Evolutionary conservation across 1,284 basidiomycete genomes (phyloP).

Genomic region (Moesziomyces antarcticus): DNA sequence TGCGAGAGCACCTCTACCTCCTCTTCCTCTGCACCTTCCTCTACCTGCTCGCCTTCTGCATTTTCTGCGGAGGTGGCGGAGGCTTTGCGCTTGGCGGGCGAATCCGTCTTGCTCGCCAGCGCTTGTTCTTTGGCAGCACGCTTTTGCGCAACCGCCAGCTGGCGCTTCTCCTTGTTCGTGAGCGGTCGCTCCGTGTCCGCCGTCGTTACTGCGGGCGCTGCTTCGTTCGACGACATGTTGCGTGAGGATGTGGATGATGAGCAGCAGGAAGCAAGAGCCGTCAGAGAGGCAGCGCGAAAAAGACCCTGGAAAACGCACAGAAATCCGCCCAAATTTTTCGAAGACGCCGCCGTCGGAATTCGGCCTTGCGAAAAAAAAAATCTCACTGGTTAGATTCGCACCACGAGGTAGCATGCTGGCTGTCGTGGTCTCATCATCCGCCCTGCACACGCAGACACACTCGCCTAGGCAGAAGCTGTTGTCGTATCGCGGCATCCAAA

Average conservation of each 20-base stretch:
- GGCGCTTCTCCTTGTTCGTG: slow-evolving; percentile 61
- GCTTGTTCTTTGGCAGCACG: slow-evolving; percentile 39
- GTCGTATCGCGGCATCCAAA: too few species aligned
- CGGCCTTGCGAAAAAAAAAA: not conserved
- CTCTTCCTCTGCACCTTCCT: slow-evolving; percentile 73
- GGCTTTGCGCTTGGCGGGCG: not conserved
- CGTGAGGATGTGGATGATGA: not conserved
- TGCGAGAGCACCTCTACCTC: slow-evolving; percentile 56
- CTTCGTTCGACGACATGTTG: slow-evolving; percentile 14
- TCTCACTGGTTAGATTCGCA: too few species aligned
- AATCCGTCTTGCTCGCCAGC: slow-evolving; percentile 9
- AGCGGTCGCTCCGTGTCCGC: slow-evolving; percentile 19
- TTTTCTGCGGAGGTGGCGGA: slow-evolving; percentile 76
- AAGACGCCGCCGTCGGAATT: not conserved
- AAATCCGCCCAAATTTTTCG: slow-evolving; percentile 16
- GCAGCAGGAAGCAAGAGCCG: not conserved
- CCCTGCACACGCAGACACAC: too few species aligned
- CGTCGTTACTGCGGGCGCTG: not conserved
- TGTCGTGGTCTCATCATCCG: too few species aligned
- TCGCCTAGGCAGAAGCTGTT: too few species aligned
- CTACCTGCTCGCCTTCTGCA: slow-evolving; percentile 69
- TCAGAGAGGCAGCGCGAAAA: not conserved
- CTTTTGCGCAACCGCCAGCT: slow-evolving; percentile 43
- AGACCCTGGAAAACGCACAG: not conserved
- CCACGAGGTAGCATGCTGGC: too few species aligned